phyloP scores from a whole-genome alignment of 768 basidiomycete genomes.

The Podaxis carcinomalis region DNA sequence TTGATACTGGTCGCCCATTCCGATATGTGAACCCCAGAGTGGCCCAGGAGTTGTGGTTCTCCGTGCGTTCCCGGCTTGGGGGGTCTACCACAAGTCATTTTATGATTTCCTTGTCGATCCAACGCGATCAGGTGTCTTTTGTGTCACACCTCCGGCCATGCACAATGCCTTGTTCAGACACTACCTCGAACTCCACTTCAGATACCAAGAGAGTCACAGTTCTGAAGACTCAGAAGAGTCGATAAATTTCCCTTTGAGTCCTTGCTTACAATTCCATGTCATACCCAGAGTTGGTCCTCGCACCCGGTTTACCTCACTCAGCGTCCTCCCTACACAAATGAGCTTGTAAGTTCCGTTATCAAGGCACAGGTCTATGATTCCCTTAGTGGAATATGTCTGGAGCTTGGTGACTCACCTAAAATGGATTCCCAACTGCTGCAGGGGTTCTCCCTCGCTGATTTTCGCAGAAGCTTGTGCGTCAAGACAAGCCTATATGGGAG shows the following conservation, averaged over 20 bases:
- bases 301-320: neutral
- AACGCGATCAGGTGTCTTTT: neutral
- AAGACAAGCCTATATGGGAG: neutral
- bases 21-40: neutral
- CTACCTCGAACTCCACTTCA: neutral
- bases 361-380: neutral
- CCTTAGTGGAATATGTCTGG: neutral
- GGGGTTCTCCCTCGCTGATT: neutral
- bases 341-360: neutral
- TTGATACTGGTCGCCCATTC: neutral
- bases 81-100: conserved; percentile 4
- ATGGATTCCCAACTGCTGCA: neutral
- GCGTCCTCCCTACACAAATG: neutral
- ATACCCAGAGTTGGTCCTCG: neutral
- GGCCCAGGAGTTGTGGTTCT: neutral
- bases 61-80: neutral
- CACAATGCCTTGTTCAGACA: neutral
- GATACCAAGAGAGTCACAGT: neutral
- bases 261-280: neutral
- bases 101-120: neutral
- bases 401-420: neutral
- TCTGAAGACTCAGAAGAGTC: neutral
- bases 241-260: neutral
- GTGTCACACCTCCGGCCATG: neutral
- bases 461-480: neutral